Percentiles rank a stretch among this genome's conserved stretches.
These are phyloP conservation scores for Cyberlindnera maclurae DNA, from an alignment of 805 yeast genomes.

Conservation along the genomic window DNA sequence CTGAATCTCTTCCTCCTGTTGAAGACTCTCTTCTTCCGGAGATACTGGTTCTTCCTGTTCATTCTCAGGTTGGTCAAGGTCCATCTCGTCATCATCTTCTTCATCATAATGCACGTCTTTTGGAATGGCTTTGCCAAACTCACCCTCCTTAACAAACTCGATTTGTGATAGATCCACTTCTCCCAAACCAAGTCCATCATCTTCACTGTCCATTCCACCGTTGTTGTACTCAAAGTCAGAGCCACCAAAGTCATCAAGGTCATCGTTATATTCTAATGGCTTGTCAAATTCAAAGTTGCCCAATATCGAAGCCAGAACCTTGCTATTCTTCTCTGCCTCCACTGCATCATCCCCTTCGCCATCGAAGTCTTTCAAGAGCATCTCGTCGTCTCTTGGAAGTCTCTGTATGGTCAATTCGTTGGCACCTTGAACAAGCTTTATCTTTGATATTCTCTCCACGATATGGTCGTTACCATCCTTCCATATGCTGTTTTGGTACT, in stretches of 20 bases:
- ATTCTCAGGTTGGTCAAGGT: too few relatives aligned
- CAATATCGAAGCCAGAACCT: conserved; percentile 42
- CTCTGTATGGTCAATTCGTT: conserved; percentile 8
- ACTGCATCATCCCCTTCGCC: conserved; percentile 30
- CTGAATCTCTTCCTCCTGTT: background rate
- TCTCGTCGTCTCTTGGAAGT: conserved; percentile 13
- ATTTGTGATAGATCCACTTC: conserved; percentile 15
- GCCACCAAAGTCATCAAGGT: conserved; percentile 33
- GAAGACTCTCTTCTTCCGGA: background rate
- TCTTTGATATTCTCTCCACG: conserved; percentile 45
- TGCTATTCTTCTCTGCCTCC: conserved; percentile 39
- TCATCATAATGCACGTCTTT: conserved; percentile 14
- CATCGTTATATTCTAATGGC: conserved; percentile 36
- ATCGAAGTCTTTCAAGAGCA: conserved; percentile 19
- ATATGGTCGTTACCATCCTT: conserved; percentile 72
- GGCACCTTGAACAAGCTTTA: conserved; percentile 13
- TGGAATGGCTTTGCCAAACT: conserved; percentile 16
- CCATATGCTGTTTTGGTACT: conserved; percentile 66
- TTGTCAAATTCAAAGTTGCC: conserved; percentile 45
- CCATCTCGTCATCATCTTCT: conserved; percentile 12
- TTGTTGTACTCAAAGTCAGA: conserved; percentile 43
- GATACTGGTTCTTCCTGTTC: conserved; percentile 1
- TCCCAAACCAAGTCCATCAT: conserved; percentile 24
- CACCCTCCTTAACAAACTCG: conserved; percentile 25
- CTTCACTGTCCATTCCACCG: conserved; percentile 27